Base-by-base conservation (phyloP, 441 rosid species). In the Raphanus hybrid region DNA sequence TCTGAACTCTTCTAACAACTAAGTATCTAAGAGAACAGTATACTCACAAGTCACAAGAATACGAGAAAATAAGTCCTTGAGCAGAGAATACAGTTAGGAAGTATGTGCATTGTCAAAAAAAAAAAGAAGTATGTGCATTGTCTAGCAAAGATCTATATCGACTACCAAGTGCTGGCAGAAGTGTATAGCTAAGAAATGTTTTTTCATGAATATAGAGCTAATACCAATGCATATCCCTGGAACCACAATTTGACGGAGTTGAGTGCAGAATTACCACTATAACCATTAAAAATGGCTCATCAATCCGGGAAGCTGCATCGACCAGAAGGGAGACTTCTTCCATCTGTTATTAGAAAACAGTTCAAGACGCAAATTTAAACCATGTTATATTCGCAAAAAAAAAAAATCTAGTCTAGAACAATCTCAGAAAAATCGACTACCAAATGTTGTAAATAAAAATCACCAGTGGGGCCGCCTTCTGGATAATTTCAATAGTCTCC, bases 201-300 rank as follows among this genome's bases (percentile, higher is more conserved):
- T 60, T 18, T 75, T 61, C 78, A 82, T 81, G 88, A 92, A 90
- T 87, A 83, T 71, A 87, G 97, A 89, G 98, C 94, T 87, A 90
- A 92, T 93, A 93, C 92, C 97, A 86, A 90, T 83, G 87, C 78
- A 96, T 85, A 89, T 89, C 85, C 97, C 89, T 84, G 93, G 95
- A 89, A 91, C 95, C 97, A 93, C 92, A 96, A 88, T 89, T 91
- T 87, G 92, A 88, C 80, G 99, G 86, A 89, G 92, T 89, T 96
- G 95, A 92, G 97, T 95, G 88, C 97, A 86, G 94, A 88, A 90
- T 93, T 96, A 96, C 98, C 97, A 92, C 98, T 90, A 96, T 93
- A 77, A 87, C 98, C 95, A 92, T 90, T 48, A 90, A 87, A 89
- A 93, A 91, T 37, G 99, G 98, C 88, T 92, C 97, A 85, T 96